phyloP scores from a whole-genome alignment of 805 yeast species.

The Saccharomycopsis sp. region DNA sequence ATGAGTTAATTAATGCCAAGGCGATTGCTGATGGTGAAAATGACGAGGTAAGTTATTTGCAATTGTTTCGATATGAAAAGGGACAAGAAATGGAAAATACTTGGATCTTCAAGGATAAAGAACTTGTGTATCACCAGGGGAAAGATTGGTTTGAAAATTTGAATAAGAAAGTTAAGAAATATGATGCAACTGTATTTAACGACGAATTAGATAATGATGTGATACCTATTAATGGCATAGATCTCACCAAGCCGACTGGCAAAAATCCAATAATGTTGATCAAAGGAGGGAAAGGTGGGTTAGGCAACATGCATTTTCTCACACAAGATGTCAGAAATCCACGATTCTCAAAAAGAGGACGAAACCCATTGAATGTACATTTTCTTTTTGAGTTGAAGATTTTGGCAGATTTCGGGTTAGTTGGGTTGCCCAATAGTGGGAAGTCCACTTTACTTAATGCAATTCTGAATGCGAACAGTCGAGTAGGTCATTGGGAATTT shows the following conservation, averaged over 20 bases:
- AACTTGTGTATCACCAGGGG: constrained; percentile 58
- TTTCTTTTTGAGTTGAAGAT: constrained; percentile 81
- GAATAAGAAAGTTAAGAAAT: constrained; percentile 54
- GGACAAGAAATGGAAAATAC: constrained; percentile 57
- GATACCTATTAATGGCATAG: constrained; percentile 80
- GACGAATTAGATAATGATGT: constrained; percentile 58
- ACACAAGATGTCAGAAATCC: constrained; percentile 84
- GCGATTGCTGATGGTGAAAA: constrained; percentile 26
- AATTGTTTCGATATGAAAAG: constrained; percentile 51
- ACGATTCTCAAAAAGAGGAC: constrained; percentile 75
- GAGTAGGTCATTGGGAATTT: constrained; percentile 95
- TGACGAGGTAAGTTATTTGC: constrained; percentile 36
- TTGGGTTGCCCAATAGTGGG: constrained; percentile 96
- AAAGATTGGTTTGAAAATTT: constrained; percentile 62
- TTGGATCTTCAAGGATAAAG: constrained; percentile 81
- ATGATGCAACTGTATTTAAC: constrained; percentile 50
- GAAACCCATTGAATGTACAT: constrained; percentile 55
- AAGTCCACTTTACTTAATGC: constrained; percentile 84
- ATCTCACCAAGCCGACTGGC: constrained; percentile 53
- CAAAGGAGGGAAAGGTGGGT: constrained; percentile 88
- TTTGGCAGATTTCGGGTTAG: constrained; percentile 88
- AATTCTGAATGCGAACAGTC: constrained; percentile 81
- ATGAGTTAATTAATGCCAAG: constrained; percentile 27
- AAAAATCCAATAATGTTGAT: constrained; percentile 61
- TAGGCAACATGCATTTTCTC: constrained; percentile 93